Percentiles rank a stretch among this genome's conserved stretches.
These are phyloP conservation scores for Cymbopogon citratus DNA, from an alignment of 176 grass and related monocot species.

Conservation along the genomic window DNA sequence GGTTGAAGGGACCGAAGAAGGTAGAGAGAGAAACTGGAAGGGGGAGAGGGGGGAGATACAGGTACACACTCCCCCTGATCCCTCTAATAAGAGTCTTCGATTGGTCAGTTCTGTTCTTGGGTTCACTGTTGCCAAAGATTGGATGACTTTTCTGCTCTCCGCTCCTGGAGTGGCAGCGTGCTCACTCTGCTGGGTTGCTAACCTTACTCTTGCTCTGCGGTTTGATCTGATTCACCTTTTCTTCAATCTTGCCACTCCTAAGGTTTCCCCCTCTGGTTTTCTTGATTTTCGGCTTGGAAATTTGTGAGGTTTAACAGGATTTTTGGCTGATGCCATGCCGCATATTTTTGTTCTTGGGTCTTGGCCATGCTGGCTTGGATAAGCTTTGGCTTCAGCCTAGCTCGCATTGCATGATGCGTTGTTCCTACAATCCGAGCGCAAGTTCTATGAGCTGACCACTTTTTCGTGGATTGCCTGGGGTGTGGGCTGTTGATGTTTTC, in stretches of 20 bases:
- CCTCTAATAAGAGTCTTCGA: slow-evolving; percentile 21
- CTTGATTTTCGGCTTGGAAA: not conserved
- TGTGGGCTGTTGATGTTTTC: not conserved
- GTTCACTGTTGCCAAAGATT: not conserved
- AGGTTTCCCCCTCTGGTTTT: not conserved
- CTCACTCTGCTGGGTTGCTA: slow-evolving; percentile 1
- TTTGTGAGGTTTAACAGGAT: not conserved
- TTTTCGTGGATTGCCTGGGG: not conserved
- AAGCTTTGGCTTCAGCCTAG: not conserved
- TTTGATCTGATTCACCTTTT: not conserved
- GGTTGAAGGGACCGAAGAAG: not conserved
- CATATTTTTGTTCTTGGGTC: slow-evolving; percentile 5
- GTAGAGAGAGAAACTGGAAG: slow-evolving; percentile 13
- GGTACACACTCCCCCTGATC: slow-evolving; percentile 1
- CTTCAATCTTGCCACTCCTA: not conserved
- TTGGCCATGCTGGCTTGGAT: not conserved
- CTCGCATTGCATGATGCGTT: not conserved
- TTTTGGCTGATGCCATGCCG: not conserved
- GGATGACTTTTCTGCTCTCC: not conserved
- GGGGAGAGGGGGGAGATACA: not conserved
- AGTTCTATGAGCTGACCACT: not conserved
- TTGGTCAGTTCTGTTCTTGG: slow-evolving; percentile 26
- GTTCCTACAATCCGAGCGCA: slow-evolving; percentile 16
- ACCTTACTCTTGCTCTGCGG: not conserved
- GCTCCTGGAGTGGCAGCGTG: slow-evolving; percentile 8